Evolutionary conservation across 495 filamentous ascomycete genomes (phyloP).

Genomic region (Aspergillus steynii): DNA sequence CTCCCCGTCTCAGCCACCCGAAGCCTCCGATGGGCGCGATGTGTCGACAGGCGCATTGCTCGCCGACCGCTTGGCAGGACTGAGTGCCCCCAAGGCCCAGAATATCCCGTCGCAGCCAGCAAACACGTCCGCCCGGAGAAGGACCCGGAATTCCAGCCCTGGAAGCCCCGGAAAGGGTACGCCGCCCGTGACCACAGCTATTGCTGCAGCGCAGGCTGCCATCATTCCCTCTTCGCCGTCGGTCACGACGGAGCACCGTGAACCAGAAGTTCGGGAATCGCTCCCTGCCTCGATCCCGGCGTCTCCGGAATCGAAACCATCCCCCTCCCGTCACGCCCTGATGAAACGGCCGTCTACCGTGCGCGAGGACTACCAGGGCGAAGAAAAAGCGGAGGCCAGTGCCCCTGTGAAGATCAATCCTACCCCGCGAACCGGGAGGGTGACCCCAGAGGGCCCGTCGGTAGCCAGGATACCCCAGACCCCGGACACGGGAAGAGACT

Average conservation of each 20-base stretch:
- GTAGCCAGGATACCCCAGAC: constrained; percentile 19
- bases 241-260: background rate
- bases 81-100: constrained; percentile 33
- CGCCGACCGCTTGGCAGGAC: constrained; percentile 20
- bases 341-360: constrained; percentile 63
- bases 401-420: constrained; percentile 13
- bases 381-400: constrained; percentile 35
- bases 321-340: constrained; percentile 23
- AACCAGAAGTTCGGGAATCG: background rate
- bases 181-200: constrained; percentile 38
- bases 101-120: constrained; percentile 44
- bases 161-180: constrained; percentile 41
- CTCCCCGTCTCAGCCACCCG: constrained; percentile 34
- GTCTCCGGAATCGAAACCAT: constrained; percentile 4
- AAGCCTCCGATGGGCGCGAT: constrained; percentile 20
- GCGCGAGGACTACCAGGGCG: constrained; percentile 59
- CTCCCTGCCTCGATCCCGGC: constrained; percentile 8
- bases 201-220: constrained; percentile 36
- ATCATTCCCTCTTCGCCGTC: constrained; percentile 10
- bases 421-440: constrained; percentile 6
- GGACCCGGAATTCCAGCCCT: constrained; percentile 38
- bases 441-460: constrained; percentile 13
- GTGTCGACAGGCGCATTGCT: constrained; percentile 16
- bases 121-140: constrained; percentile 55
- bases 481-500: constrained; percentile 10